A percentile compares a stretch with the other conserved stretches of the same genome.
Conservation (phyloP, 345 rosid species). For the Citrus maxima region DNA sequence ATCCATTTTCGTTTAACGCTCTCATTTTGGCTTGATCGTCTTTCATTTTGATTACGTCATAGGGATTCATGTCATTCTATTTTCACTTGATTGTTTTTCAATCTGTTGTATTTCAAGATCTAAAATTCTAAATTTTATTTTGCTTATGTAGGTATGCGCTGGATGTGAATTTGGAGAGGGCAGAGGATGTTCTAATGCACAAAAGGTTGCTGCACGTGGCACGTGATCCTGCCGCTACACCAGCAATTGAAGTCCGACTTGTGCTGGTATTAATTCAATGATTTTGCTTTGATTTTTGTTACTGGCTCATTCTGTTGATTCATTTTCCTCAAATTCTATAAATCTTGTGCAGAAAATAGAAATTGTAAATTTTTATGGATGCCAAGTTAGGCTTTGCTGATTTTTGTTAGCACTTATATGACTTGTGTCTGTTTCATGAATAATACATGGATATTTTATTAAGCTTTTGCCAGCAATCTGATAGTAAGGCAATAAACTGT, state of each 20-base stretch:
- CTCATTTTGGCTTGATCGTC: not conserved
- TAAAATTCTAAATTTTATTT: not conserved
- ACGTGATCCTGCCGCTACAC: conserved; percentile 43
- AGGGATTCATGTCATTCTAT: not conserved
- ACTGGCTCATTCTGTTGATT: not conserved
- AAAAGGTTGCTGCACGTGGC: conserved; percentile 54
- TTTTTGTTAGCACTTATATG: not conserved
- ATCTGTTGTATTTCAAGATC: not conserved
- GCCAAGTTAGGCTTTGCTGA: not conserved
- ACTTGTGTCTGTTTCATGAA: not conserved
- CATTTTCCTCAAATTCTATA: not conserved
- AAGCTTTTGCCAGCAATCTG: not conserved
- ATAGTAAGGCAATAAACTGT: conserved; percentile 7
- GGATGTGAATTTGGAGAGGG: conserved; percentile 61
- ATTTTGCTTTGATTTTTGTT: not conserved
- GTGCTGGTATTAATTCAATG: conserved; percentile 37
- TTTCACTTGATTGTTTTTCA: not conserved
- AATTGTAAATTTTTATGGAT: not conserved
- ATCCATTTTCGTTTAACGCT: not conserved
- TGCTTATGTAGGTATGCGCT: conserved; percentile 47
- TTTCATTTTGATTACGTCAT: not conserved
- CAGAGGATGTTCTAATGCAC: conserved; percentile 67
- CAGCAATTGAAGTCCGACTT: conserved; percentile 62
- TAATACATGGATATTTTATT: not conserved
- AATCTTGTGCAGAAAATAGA: not conserved